A percentile compares a stretch with the other conserved stretches of the same genome.
Evolutionary conservation across 208 protist genomes (phyloP).

Genomic region (Leishmania braziliensis): DNA sequence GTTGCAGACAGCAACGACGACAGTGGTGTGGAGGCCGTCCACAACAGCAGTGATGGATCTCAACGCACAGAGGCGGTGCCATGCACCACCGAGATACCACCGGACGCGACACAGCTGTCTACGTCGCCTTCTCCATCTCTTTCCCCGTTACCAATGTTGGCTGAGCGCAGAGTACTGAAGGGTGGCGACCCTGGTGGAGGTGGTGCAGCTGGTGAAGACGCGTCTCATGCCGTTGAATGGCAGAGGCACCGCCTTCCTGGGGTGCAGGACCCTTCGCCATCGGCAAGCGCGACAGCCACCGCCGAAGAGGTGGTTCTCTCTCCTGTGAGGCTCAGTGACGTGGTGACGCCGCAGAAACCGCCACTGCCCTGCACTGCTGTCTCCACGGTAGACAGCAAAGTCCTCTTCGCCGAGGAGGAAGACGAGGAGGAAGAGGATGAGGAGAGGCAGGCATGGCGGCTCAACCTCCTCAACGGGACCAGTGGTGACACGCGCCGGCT

Average conservation of each 20-base stretch:
- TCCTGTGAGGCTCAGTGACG: conserved; percentile 1
- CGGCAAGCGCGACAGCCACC: neutral
- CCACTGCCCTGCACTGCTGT: neutral
- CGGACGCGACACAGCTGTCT: neutral
- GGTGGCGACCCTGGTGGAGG: neutral
- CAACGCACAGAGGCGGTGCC: neutral
- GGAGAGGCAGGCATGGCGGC: neutral
- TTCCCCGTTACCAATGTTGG: conserved; percentile 14
- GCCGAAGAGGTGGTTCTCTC: neutral
- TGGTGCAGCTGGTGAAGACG: neutral
- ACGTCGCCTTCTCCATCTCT: conserved; percentile 6
- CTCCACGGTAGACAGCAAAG: conserved; percentile 23
- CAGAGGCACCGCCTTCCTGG: neutral
- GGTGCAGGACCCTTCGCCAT: neutral
- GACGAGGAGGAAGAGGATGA: conserved; percentile 10
- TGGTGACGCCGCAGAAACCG: neutral
- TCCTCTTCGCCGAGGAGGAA: conserved; percentile 23
- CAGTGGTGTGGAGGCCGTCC: neutral
- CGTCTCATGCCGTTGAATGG: neutral
- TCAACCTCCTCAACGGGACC: neutral
- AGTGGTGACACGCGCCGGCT: neutral
- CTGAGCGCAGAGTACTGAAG: conserved; percentile 10
- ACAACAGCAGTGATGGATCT: neutral
- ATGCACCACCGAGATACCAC: neutral
- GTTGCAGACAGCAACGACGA: neutral